Conservation (phyloP, 2,329 filamentous ascomycete species). For the Colletotrichum lentis region DNA sequence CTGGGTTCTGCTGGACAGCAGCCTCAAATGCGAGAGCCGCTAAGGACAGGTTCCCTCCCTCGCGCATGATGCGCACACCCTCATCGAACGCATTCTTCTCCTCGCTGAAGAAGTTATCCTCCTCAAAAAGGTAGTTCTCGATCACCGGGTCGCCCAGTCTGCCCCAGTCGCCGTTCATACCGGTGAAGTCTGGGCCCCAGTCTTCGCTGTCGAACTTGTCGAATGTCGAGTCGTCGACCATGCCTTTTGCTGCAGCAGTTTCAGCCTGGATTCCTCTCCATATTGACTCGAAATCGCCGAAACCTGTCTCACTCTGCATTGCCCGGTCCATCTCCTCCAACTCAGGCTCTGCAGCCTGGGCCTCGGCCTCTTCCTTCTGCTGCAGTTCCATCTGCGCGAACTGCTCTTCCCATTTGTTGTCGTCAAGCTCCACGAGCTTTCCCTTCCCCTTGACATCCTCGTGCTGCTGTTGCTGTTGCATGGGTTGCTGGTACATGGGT, state of each 20-base stretch:
- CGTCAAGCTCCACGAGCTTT: slow-evolving; percentile 92
- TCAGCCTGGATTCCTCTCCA: slow-evolving; percentile 85
- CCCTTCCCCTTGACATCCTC: slow-evolving; percentile 79
- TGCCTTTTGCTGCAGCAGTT: slow-evolving; percentile 72
- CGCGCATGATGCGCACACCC: slow-evolving; percentile 89
- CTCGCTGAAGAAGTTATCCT: slow-evolving; percentile 87
- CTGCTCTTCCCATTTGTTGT: slow-evolving; percentile 94
- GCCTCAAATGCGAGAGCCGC: slow-evolving; percentile 96
- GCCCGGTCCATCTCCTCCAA: slow-evolving; percentile 83
- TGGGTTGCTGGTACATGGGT: slow-evolving; percentile 56
- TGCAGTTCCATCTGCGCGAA: slow-evolving; percentile 86
- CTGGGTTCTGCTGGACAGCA: slow-evolving; percentile 86
- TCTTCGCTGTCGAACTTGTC: slow-evolving; percentile 79
- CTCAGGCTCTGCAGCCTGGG: slow-evolving; percentile 76
- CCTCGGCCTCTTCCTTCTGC: slow-evolving; percentile 62
- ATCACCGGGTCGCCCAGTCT: slow-evolving; percentile 74
- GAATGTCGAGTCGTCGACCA: slow-evolving; percentile 71
- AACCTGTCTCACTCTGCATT: slow-evolving; percentile 74
- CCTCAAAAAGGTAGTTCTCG: slow-evolving; percentile 93
- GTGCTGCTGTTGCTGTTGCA: slow-evolving; percentile 58
- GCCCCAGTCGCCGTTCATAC: slow-evolving; percentile 69
- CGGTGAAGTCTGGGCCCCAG: slow-evolving; percentile 75
- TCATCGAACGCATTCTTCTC: slow-evolving; percentile 89
- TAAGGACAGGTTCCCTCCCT: slow-evolving; percentile 91
- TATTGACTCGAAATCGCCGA: slow-evolving; percentile 89